Evolutionary conservation across 306 rosid species (phyloP).

Genomic region (Lupinus albus): DNA sequence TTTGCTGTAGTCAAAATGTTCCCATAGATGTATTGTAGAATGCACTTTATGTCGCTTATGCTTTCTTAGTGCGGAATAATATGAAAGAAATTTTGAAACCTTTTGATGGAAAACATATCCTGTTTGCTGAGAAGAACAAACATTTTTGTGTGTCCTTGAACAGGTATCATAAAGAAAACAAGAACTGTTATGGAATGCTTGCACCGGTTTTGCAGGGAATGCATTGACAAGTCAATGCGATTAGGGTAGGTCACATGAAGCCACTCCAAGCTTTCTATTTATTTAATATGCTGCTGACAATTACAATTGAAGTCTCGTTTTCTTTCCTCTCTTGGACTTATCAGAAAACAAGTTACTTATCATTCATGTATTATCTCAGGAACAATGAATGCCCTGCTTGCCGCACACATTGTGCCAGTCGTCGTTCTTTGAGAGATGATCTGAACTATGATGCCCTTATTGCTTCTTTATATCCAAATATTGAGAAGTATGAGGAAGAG

Average conservation of each 20-base stretch:
- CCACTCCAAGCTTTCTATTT: conserved; percentile 27
- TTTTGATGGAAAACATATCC: conserved; percentile 24
- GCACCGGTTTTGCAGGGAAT: conserved; percentile 97
- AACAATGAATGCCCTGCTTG: conserved; percentile 98
- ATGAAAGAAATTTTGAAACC: conserved; percentile 3
- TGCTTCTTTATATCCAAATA: conserved; percentile 82
- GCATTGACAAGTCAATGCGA: conserved; percentile 97
- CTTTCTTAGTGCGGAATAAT: not conserved
- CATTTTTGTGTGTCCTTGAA: conserved; percentile 21
- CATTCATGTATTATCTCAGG: conserved; percentile 55
- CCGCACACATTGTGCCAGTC: conserved; percentile 97
- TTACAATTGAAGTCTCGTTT: conserved; percentile 20
- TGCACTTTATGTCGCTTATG: conserved; percentile 10
- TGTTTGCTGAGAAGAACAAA: conserved; percentile 22
- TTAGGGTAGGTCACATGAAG: conserved; percentile 63
- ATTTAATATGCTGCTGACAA: conserved; percentile 30
- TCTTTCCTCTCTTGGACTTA: conserved; percentile 31
- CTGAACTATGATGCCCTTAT: conserved; percentile 89
- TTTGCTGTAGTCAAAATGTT: conserved; percentile 23
- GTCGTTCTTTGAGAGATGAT: conserved; percentile 97
- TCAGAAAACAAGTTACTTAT: conserved; percentile 23
- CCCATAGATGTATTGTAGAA: not conserved
- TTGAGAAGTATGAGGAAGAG: conserved; percentile 91
- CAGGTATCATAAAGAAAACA: conserved; percentile 91
- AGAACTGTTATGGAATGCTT: conserved; percentile 97